A percentile compares a stretch with the other conserved stretches of the same genome.
Conservation (phyloP, 148 eudicot species). For the Heliamphora exappendiculata region DNA sequence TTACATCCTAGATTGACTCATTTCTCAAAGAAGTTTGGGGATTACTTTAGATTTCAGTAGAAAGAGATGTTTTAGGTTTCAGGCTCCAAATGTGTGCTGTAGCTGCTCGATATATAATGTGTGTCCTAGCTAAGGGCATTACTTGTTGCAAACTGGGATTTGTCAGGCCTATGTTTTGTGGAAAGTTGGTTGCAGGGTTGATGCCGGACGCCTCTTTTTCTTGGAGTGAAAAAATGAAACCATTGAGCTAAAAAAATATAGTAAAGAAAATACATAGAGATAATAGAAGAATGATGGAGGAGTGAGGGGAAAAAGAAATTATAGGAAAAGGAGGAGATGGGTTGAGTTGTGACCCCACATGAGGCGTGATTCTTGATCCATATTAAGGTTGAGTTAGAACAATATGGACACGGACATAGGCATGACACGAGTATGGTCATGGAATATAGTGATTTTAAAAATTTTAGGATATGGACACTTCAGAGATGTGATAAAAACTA, state of each 20-base stretch:
- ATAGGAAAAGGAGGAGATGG: neutral
- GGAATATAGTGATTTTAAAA: no score
- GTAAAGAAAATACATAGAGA: neutral
- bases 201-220: neutral
- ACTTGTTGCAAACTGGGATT: neutral
- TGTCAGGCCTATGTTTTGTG: neutral
- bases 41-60: neutral
- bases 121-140: neutral
- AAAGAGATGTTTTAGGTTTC: neutral
- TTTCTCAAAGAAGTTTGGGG: neutral
- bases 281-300: neutral
- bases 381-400: neutral
- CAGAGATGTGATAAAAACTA: no score
- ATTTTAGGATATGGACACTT: no score
- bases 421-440: no score
- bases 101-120: neutral
- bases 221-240: neutral
- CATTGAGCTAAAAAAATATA: neutral
- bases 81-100: neutral
- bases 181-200: neutral
- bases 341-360: neutral
- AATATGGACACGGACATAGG: no score
- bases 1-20: constrained; percentile 1
- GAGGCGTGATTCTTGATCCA: neutral
- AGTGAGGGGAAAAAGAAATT: neutral